Conservation (phyloP, 1,139 yeast species). For the Debaryomycetaceae sp. region DNA sequence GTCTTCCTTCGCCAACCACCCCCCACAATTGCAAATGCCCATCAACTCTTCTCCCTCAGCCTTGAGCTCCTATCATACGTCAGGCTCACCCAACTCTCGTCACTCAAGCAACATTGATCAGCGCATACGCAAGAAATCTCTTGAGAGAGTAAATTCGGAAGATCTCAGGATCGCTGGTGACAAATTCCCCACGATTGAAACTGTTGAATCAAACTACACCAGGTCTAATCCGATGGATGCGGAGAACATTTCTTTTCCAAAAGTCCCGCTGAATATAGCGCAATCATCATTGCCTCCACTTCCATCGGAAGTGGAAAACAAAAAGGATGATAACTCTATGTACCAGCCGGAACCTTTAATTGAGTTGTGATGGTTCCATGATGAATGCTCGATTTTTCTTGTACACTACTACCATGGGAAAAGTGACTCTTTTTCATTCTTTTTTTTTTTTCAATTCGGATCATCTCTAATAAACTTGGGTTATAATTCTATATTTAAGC, state of each 20-base stretch:
- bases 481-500: not conserved
- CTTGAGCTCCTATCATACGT: too few relatives aligned
- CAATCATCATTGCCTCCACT: slow-evolving; percentile 7
- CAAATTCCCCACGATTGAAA: slow-evolving; percentile 19
- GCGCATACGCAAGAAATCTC: not conserved
- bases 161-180: slow-evolving; percentile 17
- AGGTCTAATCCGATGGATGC: slow-evolving; percentile 1
- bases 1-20: too few relatives aligned
- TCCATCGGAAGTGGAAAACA: not conserved
- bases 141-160: slow-evolving; percentile 4
- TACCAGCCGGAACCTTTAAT: slow-evolving; percentile 37
- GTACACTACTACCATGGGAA: too few relatives aligned
- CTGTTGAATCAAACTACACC: slow-evolving; percentile 10
- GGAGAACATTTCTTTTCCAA: not conserved
- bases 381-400: not conserved
- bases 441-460: not conserved
- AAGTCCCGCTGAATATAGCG: not conserved
- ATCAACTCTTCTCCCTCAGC: too few relatives aligned
- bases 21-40: too few relatives aligned
- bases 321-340: slow-evolving; percentile 11
- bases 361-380: slow-evolving; percentile 20
- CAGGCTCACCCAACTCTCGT: not conserved
- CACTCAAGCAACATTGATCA: not conserved
- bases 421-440: not conserved
- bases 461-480: not conserved